These are phyloP conservation scores for Canariomyces notabilis DNA, from an alignment of 2,329 filamentous ascomycete species.

Conservation along the genomic window DNA sequence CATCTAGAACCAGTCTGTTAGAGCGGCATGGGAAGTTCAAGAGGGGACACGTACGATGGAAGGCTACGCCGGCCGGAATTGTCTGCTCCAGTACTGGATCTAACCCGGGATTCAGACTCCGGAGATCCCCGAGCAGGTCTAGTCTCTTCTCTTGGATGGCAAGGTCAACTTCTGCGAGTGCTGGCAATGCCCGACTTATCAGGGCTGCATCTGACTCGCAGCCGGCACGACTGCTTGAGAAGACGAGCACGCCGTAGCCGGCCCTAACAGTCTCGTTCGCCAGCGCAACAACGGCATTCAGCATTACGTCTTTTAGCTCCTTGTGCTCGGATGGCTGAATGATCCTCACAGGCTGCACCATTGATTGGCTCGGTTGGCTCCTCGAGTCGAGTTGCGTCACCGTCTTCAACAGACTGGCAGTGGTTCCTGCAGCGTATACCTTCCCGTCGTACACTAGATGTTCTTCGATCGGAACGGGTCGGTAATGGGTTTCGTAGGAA, in stretches of 20 bases:
- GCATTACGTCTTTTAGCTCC: constrained; percentile 59
- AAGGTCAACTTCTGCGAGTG: constrained; percentile 39
- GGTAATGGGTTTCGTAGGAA: constrained; percentile 67
- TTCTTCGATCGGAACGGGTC: constrained; percentile 71
- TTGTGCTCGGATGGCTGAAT: constrained; percentile 54
- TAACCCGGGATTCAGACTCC: constrained; percentile 60
- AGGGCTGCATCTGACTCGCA: constrained; percentile 65
- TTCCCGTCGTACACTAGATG: constrained; percentile 66
- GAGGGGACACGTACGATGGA: constrained; percentile 57
- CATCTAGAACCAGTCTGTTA: constrained; percentile 30
- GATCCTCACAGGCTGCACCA: constrained; percentile 37
- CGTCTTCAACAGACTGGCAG: constrained; percentile 53
- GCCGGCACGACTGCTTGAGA: constrained; percentile 63
- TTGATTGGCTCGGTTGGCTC: constrained; percentile 27
- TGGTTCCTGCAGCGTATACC: constrained; percentile 59
- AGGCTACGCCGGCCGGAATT: constrained; percentile 62
- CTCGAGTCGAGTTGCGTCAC: constrained; percentile 44
- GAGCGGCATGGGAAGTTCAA: background rate
- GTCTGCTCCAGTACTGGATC: constrained; percentile 62
- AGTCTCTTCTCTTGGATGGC: constrained; percentile 52
- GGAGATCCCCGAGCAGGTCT: constrained; percentile 61
- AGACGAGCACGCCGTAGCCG: constrained; percentile 68
- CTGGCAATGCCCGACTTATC: constrained; percentile 62
- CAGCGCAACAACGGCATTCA: constrained; percentile 66
- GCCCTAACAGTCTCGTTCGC: constrained; percentile 62